These are phyloP conservation scores for Sporormia fimetaria DNA, from an alignment of 495 filamentous ascomycete species.

Conservation along the genomic window DNA sequence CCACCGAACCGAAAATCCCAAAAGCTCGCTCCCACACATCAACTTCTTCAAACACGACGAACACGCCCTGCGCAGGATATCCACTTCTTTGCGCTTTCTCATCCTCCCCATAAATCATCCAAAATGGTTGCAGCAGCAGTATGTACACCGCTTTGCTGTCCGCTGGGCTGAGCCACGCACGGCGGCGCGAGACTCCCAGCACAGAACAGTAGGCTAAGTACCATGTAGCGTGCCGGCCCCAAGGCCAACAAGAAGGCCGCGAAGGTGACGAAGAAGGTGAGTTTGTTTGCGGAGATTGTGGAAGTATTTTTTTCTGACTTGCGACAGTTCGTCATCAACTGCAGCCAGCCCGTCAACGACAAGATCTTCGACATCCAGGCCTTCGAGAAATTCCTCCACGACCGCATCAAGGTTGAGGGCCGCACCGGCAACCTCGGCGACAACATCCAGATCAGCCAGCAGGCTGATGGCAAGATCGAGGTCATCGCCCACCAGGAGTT, in stretches of 20 bases:
- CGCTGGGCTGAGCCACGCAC: slow-evolving; percentile 27
- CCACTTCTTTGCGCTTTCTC: slow-evolving; percentile 53
- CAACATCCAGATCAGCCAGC: slow-evolving; percentile 75
- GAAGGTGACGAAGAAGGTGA: slow-evolving; percentile 61
- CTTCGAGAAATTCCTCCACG: slow-evolving; percentile 99
- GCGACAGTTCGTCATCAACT: slow-evolving; percentile 99
- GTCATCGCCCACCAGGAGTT: slow-evolving; percentile 94
- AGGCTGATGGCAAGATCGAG: slow-evolving; percentile 93
- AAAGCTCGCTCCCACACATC: no score
- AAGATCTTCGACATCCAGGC: slow-evolving; percentile 99
- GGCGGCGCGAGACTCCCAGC: slow-evolving; percentile 20
- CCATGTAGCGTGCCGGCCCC: slow-evolving; percentile 44
- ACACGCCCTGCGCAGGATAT: slow-evolving; percentile 39
- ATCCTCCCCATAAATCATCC: slow-evolving; percentile 15
- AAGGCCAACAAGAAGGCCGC: slow-evolving; percentile 54
- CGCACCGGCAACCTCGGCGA: slow-evolving; percentile 97
- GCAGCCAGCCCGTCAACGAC: slow-evolving; percentile 90
- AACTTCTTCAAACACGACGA: no score
- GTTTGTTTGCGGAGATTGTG: no score
- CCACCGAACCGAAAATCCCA: no score
- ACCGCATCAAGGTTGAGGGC: slow-evolving; percentile 99
- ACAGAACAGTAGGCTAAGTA: slow-evolving; percentile 93
- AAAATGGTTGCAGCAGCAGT: slow-evolving; percentile 58
- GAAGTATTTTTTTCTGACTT: no score
- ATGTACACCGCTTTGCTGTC: slow-evolving; percentile 92